Percentiles rank a stretch among this genome's conserved stretches.
Evolutionary conservation across 1,284 basidiomycete genomes (phyloP).

Genomic region (Ustilago lituana): DNA sequence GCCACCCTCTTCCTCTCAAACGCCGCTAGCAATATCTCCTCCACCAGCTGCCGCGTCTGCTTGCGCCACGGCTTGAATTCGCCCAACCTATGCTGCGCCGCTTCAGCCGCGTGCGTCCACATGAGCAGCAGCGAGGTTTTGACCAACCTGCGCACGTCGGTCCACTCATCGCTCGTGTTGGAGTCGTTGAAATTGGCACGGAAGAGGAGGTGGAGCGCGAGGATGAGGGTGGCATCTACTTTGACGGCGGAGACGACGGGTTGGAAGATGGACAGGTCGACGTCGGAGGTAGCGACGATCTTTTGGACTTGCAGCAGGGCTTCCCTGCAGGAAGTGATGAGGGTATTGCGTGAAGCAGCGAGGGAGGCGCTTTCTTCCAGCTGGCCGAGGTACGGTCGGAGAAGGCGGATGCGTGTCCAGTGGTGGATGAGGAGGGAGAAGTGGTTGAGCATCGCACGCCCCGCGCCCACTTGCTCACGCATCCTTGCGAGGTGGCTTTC

Average conservation of each 20-base stretch:
- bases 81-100: conserved; percentile 12
- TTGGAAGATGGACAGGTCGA: conserved; percentile 44
- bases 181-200: conserved; percentile 20
- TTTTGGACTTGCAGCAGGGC: conserved; percentile 26
- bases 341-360: conserved; percentile 5
- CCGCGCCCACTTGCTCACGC: conserved; percentile 15
- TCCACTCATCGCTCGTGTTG: conserved; percentile 19
- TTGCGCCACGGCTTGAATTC: conserved; percentile 15
- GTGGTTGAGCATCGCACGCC: conserved; percentile 27
- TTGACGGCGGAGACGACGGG: conserved; percentile 25
- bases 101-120: conserved; percentile 25
- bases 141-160: conserved; percentile 8
- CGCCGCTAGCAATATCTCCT: conserved; percentile 18
- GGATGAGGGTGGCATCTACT: conserved; percentile 32
- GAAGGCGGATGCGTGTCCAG: conserved; percentile 36
- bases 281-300: conserved; percentile 27
- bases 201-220: conserved; percentile 21
- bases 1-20: conserved; percentile 30
- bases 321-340: conserved; percentile 32
- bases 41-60: conserved; percentile 20
- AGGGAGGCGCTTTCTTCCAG: conserved; percentile 15
- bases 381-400: conserved; percentile 21
- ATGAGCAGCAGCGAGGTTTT: conserved; percentile 32
- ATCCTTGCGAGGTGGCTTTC: conserved; percentile 20
- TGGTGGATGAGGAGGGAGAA: conserved; percentile 36